Evolutionary conservation across 805 yeast genomes (phyloP).

Genomic region (Saturnispora sanitii): DNA sequence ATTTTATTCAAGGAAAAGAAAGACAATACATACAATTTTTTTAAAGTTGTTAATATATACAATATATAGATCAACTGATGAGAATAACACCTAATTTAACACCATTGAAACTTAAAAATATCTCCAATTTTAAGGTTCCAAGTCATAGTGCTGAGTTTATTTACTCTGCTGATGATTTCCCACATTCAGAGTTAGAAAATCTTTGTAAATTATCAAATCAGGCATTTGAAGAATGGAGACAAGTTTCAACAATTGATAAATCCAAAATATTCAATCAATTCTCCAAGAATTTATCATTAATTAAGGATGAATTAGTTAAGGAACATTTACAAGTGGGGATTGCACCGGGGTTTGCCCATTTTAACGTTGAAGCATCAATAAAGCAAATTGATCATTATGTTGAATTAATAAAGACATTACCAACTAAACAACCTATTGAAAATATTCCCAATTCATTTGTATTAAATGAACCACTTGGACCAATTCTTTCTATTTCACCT

Average conservation of each 20-base stretch:
- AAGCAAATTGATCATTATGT: slow-evolving; percentile 26
- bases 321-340: slow-evolving; percentile 30
- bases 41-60: neutral
- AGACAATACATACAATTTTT: neutral
- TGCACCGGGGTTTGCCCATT: slow-evolving; percentile 11
- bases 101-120: neutral
- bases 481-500: slow-evolving; percentile 36
- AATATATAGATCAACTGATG: too few relatives aligned
- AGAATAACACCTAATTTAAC: slow-evolving; percentile 1
- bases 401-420: slow-evolving; percentile 14
- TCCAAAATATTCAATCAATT: slow-evolving; percentile 11
- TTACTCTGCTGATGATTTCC: neutral
- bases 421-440: slow-evolving; percentile 14
- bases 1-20: neutral
- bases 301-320: slow-evolving; percentile 13
- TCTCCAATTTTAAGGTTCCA: neutral
- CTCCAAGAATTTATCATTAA: slow-evolving; percentile 6
- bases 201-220: slow-evolving; percentile 7
- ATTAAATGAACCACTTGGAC: slow-evolving; percentile 33
- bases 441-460: slow-evolving; percentile 18
- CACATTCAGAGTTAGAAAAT: neutral
- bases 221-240: slow-evolving; percentile 18
- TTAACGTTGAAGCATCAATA: slow-evolving; percentile 26
- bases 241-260: slow-evolving; percentile 8
- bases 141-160: neutral